These are phyloP conservation scores for barrel medic (Medicago truncatula) DNA, from an alignment of 306 rosid genomes.

Conservation along the genomic window DNA sequence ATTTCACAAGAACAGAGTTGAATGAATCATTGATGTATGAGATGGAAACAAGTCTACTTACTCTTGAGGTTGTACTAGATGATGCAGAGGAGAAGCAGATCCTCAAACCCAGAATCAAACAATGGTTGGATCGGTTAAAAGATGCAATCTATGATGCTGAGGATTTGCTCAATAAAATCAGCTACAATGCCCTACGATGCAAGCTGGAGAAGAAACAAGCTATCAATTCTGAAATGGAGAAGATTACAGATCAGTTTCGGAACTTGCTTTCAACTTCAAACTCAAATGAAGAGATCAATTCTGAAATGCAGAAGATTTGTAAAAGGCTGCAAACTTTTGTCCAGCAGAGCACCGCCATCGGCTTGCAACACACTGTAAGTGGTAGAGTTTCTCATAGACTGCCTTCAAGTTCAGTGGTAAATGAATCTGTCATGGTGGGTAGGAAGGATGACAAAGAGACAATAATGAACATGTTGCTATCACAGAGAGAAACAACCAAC, in stretches of 20 bases:
- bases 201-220: too few relatives aligned
- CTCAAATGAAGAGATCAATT: not conserved
- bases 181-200: too few relatives aligned
- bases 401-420: slow-evolving; percentile 5
- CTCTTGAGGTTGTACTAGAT: too few relatives aligned
- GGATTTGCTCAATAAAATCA: too few relatives aligned
- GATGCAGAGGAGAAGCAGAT: too few relatives aligned
- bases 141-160: too few relatives aligned
- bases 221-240: too few relatives aligned
- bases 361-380: not conserved
- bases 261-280: not conserved
- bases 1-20: too few relatives aligned
- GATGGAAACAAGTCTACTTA: too few relatives aligned
- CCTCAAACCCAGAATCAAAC: too few relatives aligned
- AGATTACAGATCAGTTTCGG: not conserved
- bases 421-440: slow-evolving; percentile 5
- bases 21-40: too few relatives aligned
- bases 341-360: not conserved
- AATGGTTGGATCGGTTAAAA: too few relatives aligned
- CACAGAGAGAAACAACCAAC: not conserved
- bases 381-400: not conserved
- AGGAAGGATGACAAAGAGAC: not conserved
- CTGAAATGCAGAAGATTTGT: not conserved
- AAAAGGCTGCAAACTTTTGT: not conserved
- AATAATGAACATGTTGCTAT: not conserved